phyloP scores from a whole-genome alignment of 257 asterid species.

The Plantago elongata region DNA sequence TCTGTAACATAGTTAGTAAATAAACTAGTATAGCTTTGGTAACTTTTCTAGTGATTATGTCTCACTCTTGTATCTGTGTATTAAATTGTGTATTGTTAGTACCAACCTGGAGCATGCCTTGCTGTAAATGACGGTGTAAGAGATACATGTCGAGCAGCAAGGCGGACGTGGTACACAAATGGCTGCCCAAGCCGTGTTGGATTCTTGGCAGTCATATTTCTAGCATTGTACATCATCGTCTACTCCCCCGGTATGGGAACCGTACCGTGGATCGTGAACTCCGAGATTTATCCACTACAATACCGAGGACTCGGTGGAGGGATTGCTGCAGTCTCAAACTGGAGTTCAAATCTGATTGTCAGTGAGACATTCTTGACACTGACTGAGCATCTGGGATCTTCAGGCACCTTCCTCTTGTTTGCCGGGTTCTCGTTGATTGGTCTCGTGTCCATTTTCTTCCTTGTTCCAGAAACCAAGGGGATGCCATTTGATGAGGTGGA shows the following conservation, averaged over 20 bases:
- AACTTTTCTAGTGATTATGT: too few species aligned
- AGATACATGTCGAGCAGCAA: constrained; percentile 31
- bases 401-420: constrained; percentile 57
- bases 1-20: too few species aligned
- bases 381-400: constrained; percentile 49
- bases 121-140: constrained; percentile 23
- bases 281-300: constrained; percentile 57
- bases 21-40: too few species aligned
- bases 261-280: constrained; percentile 65
- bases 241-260: constrained; percentile 76
- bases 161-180: constrained; percentile 45
- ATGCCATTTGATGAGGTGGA: constrained; percentile 61
- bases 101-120: constrained; percentile 45
- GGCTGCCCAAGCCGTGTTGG: constrained; percentile 64
- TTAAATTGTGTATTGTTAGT: constrained; percentile 19
- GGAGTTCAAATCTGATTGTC: constrained; percentile 60
- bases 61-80: too few species aligned
- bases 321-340: constrained; percentile 57
- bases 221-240: constrained; percentile 49
- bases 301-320: constrained; percentile 73
- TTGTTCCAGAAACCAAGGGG: constrained; percentile 70
- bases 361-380: constrained; percentile 56
- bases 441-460: constrained; percentile 43
- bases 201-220: constrained; percentile 42
- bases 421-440: constrained; percentile 51